Evolutionary conservation across 2,329 filamentous ascomycete genomes (phyloP), one percentile per base, ranked within the genome.

Genomic region (Xylaria hypoxylon): DNA sequence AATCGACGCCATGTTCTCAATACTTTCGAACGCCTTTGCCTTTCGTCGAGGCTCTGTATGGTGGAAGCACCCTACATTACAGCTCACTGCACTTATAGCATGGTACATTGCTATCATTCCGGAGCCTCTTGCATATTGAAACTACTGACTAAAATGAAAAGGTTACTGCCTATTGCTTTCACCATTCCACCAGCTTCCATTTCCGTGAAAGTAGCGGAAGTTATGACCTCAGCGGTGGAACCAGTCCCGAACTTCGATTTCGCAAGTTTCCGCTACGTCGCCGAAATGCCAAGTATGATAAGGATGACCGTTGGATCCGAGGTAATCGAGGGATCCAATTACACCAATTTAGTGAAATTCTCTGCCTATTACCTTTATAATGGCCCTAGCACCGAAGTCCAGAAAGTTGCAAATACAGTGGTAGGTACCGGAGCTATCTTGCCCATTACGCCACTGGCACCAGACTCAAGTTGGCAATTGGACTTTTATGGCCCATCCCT

Each of bases 401-500:
- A 56, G 24, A 56, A 24, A 28, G 22, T 62, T 2, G 59, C 59
- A 11, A 31, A 19, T 15, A 3, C 19, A 13, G 31, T 50, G 1
- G 51, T 51, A 48, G 22, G 1, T 22, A 3, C 31, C 4, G 59
- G 59, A 8, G 5, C 19, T 7, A 62, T 62, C 42, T 40, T 62
- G 10, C 51, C 59, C 33, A 56, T 56, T 22, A 26, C 22, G 6
- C 51, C 59, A 8, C 40, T 42, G 0, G 47, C 59, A 22, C 19
- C 26, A 17, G 56, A 62, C 15, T 55, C 59, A n/a, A 56, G 59
- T 38, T 62, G 59, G 59, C 15, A 48, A 28, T 50, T 62, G 22
- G 44, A 56, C 11, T 62, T 62, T n/a, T 50, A 62, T n/a, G 50
- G 59, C 10, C 59, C 51, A 19, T 56, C 50, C 2, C 10, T 62